Evolutionary conservation across 2,329 filamentous ascomycete species (phyloP), one percentile per base, ranked within the genome.

Genomic region (Apiospora arundinis): DNA sequence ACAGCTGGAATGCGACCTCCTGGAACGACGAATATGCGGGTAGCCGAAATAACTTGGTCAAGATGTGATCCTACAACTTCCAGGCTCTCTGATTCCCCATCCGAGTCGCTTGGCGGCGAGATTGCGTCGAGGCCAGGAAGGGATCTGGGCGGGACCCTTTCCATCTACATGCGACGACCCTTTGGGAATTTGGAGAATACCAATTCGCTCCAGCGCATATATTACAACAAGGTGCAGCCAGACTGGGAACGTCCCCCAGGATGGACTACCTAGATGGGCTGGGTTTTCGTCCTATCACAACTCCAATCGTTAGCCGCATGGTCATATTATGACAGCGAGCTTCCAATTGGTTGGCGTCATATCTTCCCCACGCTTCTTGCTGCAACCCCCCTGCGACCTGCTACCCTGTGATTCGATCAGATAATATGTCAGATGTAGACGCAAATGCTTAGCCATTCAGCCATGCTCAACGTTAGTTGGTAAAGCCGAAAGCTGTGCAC

Each of bases 251-350:
- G 52, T 37, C 52, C 52, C 52, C 52, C 52, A 63, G 37, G 52
- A 37, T 40, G 52, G 32, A n/a, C 52, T 37, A 37, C 52, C 52
- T 5, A 37, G 52, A 63, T 63, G 65, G 65, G 40, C 21, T 67
- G 44, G 37, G 65, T 45, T 48, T 42, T 65, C 69, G 70, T 70
- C 76, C 77, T 79, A 78, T 78, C 75, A 79, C 72, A 74, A 70
- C 70, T 70, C 68, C 73, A 74, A 73, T 73, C 71, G 71, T 74
- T 78, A 80, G 78, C 78, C 78, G 76, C 78, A 79, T 76, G 74
- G 73, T 75, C 73, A 71, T 73, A 70, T 74, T 76, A 75, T 71
- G 69, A 71, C 72, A 70, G 72, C 67, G 32, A 67, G 67, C 68
- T 37, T 63, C 52, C 52, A 68, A 79, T 80, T 79, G 78, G 78